Conservation (phyloP, 106 monocot genomes). For the Dendrobium officinale region DNA sequence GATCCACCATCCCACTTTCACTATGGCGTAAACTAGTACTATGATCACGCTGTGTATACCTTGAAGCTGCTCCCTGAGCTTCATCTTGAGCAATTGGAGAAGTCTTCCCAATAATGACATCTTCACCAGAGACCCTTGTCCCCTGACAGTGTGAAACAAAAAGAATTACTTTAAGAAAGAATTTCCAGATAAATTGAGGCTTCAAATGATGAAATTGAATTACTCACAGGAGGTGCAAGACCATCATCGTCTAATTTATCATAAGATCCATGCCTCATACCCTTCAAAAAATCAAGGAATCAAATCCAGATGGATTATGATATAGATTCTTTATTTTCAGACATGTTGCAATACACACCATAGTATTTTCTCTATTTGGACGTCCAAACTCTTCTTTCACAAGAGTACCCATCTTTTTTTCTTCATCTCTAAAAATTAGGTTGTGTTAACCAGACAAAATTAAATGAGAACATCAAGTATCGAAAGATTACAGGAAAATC, state of each 20-base stretch:
- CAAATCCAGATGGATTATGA: not conserved
- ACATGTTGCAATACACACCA: constrained; percentile 36
- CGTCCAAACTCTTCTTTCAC: constrained; percentile 97
- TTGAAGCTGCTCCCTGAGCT: constrained; percentile 82
- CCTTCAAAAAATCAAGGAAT: constrained; percentile 29
- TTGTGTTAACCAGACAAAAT: not conserved
- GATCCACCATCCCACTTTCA: constrained; percentile 99
- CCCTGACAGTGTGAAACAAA: constrained; percentile 38
- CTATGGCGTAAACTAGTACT: constrained; percentile 95
- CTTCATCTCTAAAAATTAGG: constrained; percentile 66
- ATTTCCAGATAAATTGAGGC: not conserved
- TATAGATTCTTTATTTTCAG: not conserved
- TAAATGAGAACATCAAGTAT: not conserved
- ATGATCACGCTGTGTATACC: constrained; percentile 82
- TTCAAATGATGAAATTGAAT: not conserved
- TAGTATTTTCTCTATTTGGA: constrained; percentile 95
- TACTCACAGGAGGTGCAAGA: constrained; percentile 95
- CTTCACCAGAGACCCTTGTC: constrained; percentile 97
- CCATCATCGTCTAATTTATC: constrained; percentile 99
- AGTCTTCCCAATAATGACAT: constrained; percentile 98
- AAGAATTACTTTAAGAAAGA: constrained; percentile 1
- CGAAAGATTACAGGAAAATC: not conserved
- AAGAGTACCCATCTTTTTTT: constrained; percentile 99
- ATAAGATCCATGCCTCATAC: constrained; percentile 97
- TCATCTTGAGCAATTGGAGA: constrained; percentile 95